Conservation (phyloP, 1,284 basidiomycete species). For the Tilletia setariae region DNA sequence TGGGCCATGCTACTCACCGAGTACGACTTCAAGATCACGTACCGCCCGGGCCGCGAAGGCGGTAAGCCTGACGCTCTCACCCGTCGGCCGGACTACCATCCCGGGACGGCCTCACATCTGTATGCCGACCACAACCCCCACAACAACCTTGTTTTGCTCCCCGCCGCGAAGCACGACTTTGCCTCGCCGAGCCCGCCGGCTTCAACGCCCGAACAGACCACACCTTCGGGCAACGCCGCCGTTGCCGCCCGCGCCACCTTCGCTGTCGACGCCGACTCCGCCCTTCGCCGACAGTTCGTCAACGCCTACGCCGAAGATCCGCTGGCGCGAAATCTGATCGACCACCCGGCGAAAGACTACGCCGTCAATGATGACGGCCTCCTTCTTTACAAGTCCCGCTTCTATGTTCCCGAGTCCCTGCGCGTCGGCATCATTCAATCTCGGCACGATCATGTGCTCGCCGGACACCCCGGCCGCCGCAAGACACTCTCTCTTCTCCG, state of each 20-base stretch:
- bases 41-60: conserved; percentile 1
- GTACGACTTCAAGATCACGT: conserved; percentile 6
- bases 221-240: neutral
- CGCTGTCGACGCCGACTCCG: neutral
- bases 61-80: conserved; percentile 14
- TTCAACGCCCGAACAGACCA: neutral
- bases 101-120: too few species aligned
- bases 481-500: conserved; percentile 6
- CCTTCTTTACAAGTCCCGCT: too few species aligned
- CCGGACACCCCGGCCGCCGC: conserved; percentile 17
- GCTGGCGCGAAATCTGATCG: neutral
- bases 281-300: neutral
- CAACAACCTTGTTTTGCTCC: neutral
- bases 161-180: neutral
- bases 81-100: conserved; percentile 12
- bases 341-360: neutral
- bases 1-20: too few species aligned
- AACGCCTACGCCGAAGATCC: neutral
- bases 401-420: too few species aligned
- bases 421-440: too few species aligned
- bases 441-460: conserved; percentile 11
- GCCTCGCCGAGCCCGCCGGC: too few species aligned
- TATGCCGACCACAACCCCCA: neutral
- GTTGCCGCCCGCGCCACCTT: neutral
- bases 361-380: too few species aligned